phyloP scores from a whole-genome alignment of 2,329 filamentous ascomycete genomes.

The Xylaria hypoxylon region DNA sequence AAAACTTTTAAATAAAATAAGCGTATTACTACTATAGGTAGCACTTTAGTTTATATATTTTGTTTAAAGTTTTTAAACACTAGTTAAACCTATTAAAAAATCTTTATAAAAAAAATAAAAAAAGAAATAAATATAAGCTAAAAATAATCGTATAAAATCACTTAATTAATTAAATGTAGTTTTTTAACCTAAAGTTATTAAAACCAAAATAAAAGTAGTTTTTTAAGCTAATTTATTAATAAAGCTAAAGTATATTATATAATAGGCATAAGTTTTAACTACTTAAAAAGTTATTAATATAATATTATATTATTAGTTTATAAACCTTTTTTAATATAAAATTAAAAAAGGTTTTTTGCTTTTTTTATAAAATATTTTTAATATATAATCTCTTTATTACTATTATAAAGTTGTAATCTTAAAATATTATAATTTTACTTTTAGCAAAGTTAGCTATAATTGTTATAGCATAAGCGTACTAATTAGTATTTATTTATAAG shows the following conservation, averaged over 20 bases:
- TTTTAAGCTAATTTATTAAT: neutral
- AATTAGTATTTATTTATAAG: neutral
- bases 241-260: neutral
- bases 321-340: neutral
- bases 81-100: no score
- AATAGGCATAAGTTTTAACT: neutral
- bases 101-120: no score
- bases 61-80: no score
- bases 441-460: neutral
- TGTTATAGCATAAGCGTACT: neutral
- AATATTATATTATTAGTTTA: neutral
- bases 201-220: neutral
- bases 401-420: neutral
- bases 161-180: neutral
- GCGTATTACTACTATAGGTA: no score
- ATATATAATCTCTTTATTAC: neutral
- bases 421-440: constrained; percentile 7
- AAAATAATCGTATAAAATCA: neutral
- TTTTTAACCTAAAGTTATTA: neutral
- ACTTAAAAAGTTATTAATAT: neutral
- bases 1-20: no score
- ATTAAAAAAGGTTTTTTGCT: neutral
- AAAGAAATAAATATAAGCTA: no score
- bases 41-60: no score
- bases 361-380: neutral